Evolutionary conservation across 805 yeast genomes (phyloP), one percentile per base, ranked within the genome.

Genomic region (Teunomyces gatunensis): DNA sequence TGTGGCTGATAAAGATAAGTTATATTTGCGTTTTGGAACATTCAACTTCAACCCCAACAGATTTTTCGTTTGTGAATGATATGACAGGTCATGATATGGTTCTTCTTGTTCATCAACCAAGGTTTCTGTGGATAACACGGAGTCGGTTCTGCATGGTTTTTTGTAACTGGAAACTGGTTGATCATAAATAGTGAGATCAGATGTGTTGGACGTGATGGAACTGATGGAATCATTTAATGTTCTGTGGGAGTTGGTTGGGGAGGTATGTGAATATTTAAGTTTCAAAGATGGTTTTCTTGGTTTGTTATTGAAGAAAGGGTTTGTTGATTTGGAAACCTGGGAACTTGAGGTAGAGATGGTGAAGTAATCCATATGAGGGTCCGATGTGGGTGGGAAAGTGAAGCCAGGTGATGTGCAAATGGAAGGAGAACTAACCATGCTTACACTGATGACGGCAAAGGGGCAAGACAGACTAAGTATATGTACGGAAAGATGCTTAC

Each of bases 51-150:
- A 50, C 36, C 54, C 56, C 5, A 54, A 48, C n/a, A 46, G 46
- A 49, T 39, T 47, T 39, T 46, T 25, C 39, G 37, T 29, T n/a
- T 23, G 40, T 6, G 40, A 21, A 21, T 23, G 23, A 2, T n/a
- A 21, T n/a, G 25, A 13, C 29, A 23, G 40, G n/a, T 37, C 40
- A 13, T 37, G 21, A 13, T 12, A 21, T 13, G 25, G 9, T 4
- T 21, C 40, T 3, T 37, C 40, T 9, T 37, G 40, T 3, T 57
- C 66, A n/a, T 65, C 69, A 12, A 67, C 68, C 34, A 68, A 49
- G 3, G 72, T 68, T 12, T 66, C 71, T 1, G 67, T 60, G n/a
- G 70, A 65, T 9, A 52, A 28, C 18, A 55, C 51, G 28, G 55
- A 53, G 29, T 53, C 60, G 30, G 51, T 60, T 44, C 58, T 43